These are phyloP conservation scores for Gremmenia infestans DNA, from an alignment of 2,329 filamentous ascomycete genomes.

Conservation along the genomic window DNA sequence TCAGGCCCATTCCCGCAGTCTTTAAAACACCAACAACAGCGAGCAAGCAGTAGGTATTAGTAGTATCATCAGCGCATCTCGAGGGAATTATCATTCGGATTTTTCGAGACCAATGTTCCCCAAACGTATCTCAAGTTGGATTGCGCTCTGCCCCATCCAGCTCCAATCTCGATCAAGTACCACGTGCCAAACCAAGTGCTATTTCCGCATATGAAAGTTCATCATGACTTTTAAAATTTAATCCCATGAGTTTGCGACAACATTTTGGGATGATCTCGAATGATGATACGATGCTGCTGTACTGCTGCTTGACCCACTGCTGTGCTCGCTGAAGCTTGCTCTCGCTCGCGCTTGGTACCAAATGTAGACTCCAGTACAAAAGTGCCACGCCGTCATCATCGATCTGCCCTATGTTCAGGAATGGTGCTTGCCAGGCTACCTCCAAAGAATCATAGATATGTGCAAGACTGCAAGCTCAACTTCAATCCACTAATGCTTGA, in stretches of 20 bases:
- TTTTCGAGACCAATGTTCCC: not conserved
- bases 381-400: conserved; percentile 23
- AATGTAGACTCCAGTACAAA: conserved; percentile 18
- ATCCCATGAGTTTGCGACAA: too few relatives aligned
- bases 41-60: conserved; percentile 55
- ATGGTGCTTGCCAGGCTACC: conserved; percentile 51
- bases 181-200: not conserved
- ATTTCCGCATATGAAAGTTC: not conserved
- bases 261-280: not conserved
- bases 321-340: conserved; percentile 47
- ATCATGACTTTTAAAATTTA: not conserved
- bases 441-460: conserved; percentile 35
- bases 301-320: conserved; percentile 41
- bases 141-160: not conserved
- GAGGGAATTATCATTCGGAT: not conserved
- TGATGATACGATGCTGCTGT: conserved; percentile 21
- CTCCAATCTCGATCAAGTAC: not conserved
- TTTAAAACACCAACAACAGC: conserved; percentile 44
- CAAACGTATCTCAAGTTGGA: not conserved
- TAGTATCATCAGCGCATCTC: conserved; percentile 22
- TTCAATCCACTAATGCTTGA: conserved; percentile 39
- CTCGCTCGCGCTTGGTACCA: conserved; percentile 1
- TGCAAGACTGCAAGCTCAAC: conserved; percentile 55
- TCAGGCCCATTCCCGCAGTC: conserved; percentile 20
- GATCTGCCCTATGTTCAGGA: conserved; percentile 33